Evolutionary conservation across 352 stramenopile species (phyloP), one percentile per base, ranked within the genome.

Genomic region (Globisporangium lucens): DNA sequence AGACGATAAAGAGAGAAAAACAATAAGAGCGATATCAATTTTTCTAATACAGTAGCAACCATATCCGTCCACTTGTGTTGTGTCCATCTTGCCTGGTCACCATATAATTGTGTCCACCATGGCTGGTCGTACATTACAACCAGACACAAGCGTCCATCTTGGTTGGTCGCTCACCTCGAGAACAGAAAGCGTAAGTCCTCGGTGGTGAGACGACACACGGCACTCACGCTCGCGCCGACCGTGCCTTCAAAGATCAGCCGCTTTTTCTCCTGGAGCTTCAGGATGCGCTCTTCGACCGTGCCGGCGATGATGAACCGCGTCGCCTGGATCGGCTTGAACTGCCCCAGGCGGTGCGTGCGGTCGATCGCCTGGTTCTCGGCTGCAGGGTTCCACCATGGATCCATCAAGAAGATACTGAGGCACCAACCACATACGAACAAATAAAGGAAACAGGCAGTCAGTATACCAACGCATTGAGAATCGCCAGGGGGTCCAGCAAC

Each of bases 241-340:
- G 98, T 99, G 38, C 97, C 97, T 85, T 99, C 97, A 73, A 99
- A 99, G 33, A 99, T 98, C 51, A 99, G 78, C 46, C 89, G 78
- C 72, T 96, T 96, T 74, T 96, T 96, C 66, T 97, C 84, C 65
- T 97, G 91, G 10, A 99, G 84, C 72, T 99, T 97, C 5, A 99
- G 74, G 61, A 99, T 99, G 30, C 97, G 90, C 74, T 99, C 97
- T 78, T 99, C 98, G 61, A 98, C 94, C 4, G 95, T 99, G 63
- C 98, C 97, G 56, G 98, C 93, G 56, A 98, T 98, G 73, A 99
- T 98, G 71, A 99, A 99, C 30, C 97, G 87, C 46, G 98, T 97
- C 13, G 97, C 98, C 63, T 97, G 81, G 74, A 99, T 98, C 2
- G 97, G 91, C 58, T 98, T 97, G 70, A 98, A 98, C 70, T 99